Evolutionary conservation across 108 stramenopile genomes (phyloP), one percentile per base, ranked within the genome.

Genomic region (Cyclostephanos tholiformis): DNA sequence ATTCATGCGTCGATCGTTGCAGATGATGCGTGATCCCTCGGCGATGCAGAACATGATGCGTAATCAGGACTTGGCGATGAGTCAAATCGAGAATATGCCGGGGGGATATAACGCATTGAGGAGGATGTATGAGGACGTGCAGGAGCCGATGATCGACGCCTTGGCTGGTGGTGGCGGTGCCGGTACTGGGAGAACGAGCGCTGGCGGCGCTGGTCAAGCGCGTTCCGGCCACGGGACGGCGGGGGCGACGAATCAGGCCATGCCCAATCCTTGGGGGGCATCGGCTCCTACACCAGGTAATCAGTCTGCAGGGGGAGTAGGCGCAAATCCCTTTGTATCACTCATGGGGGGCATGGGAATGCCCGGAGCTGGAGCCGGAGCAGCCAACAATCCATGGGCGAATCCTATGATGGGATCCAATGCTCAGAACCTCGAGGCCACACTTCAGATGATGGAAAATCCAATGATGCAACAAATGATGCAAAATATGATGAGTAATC

Each of bases 91-190:
- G 80, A 96, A 93, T 65, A 89, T 95, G 69, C 97, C 97, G 0
- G 98, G 93, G 5, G 98, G 98, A 13, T 97, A 97, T 72, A 86
- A 82, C 57, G 98, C 98, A 5, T 69, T 99, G 49, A 65, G 84
- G 56, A 89, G 95, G 60, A 97, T 98, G 95, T 99, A 97, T 82
- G 82, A 89, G 59, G 91, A 98, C 41, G 85, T 96, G 13, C 97
- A 97, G 75, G 97, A 94, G 69, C 98, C 98, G 11, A 87, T 97
- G 89, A 95, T 97, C 91, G 95, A 97, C 61, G 95, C 95, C 63
- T 84, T 85, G 74, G 38, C 58, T 48, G 61, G 72, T 22, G 82
- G 69, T 58, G 60, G 75, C 63, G 63, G 29, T n/a, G 63, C 53
- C 50, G 41, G 51, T 63, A 29, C 49, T 11, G 38, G 72, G 63